Percentiles rank a stretch among this genome's conserved stretches.
Conservation (phyloP, 192 early-diverging fungal species). For the Coemansia sp. region DNA sequence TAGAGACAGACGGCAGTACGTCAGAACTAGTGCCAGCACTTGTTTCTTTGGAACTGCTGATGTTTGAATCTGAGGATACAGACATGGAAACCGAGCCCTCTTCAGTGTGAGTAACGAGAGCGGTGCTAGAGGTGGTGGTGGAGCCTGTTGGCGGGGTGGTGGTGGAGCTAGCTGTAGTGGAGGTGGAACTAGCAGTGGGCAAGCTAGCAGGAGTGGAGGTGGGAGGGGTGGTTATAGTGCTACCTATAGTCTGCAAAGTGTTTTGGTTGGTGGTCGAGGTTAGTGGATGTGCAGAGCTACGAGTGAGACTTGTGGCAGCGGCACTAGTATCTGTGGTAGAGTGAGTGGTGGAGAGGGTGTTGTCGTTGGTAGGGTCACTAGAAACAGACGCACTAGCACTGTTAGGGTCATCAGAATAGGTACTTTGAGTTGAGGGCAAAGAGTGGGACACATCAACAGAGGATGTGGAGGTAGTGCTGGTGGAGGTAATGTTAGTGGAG, state of each 20-base stretch:
- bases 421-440: not conserved
- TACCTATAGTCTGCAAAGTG: conserved; percentile 6
- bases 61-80: not conserved
- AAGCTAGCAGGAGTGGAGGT: not conserved
- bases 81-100: not conserved
- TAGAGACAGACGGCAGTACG: conserved; percentile 1
- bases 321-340: not conserved
- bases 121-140: not conserved
- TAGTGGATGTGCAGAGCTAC: conserved; percentile 1
- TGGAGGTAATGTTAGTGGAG: not conserved
- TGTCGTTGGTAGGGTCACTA: not conserved
- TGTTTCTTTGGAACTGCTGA: not conserved
- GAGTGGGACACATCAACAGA: not conserved
- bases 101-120: not conserved
- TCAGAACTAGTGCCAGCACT: conserved; percentile 15
- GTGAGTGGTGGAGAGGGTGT: not conserved
- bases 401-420: not conserved
- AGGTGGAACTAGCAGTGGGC: not conserved
- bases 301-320: not conserved
- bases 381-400: not conserved
- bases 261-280: conserved; percentile 4
- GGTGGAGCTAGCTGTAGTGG: not conserved
- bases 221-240: not conserved
- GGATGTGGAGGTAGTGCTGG: not conserved
- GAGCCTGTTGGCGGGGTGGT: not conserved